A percentile compares a stretch with the other conserved stretches of the same genome.
phyloP scores from a whole-genome alignment of 164 flowering plant species.

The Aristolochia californica region DNA sequence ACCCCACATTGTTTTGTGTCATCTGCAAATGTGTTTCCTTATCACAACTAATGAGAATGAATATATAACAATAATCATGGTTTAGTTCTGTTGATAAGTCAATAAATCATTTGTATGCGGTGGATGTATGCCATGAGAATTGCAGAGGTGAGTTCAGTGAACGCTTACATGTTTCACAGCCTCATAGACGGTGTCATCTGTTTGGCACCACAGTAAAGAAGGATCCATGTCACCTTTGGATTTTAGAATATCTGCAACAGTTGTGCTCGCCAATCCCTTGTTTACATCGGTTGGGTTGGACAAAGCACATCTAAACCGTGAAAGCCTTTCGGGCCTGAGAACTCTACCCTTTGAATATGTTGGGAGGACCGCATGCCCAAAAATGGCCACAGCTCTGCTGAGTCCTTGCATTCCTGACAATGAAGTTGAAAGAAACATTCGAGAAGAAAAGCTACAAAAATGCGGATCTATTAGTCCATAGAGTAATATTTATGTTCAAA shows the following conservation, averaged over 20 bases:
- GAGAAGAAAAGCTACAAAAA: no score
- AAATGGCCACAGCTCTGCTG: constrained; percentile 18
- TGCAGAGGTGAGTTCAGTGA: no score
- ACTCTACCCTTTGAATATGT: constrained; percentile 4
- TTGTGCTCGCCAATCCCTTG: constrained; percentile 60
- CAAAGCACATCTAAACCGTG: constrained; percentile 23
- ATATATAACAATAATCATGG: neutral
- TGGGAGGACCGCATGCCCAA: constrained; percentile 15
- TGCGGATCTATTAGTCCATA: no score
- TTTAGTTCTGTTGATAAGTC: no score
- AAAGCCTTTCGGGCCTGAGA: constrained; percentile 6
- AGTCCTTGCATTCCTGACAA: constrained; percentile 33
- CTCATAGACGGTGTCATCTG: constrained; percentile 54
- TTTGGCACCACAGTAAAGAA: constrained; percentile 54
- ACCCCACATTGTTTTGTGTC: constrained; percentile 66
- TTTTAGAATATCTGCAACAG: constrained; percentile 61
- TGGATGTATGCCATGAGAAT: no score
- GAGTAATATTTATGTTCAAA: no score
- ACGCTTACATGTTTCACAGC: constrained; percentile 51
- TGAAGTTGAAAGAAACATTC: no score
- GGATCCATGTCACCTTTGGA: constrained; percentile 42
- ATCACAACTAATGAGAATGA: neutral
- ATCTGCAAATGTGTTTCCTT: constrained; percentile 34
- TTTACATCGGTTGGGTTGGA: constrained; percentile 17
- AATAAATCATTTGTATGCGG: no score